Percentiles rank a stretch among this genome's conserved stretches.
Evolutionary conservation across 2,329 filamentous ascomycete genomes (phyloP).

Genomic region (Trichocomaceae sp.): DNA sequence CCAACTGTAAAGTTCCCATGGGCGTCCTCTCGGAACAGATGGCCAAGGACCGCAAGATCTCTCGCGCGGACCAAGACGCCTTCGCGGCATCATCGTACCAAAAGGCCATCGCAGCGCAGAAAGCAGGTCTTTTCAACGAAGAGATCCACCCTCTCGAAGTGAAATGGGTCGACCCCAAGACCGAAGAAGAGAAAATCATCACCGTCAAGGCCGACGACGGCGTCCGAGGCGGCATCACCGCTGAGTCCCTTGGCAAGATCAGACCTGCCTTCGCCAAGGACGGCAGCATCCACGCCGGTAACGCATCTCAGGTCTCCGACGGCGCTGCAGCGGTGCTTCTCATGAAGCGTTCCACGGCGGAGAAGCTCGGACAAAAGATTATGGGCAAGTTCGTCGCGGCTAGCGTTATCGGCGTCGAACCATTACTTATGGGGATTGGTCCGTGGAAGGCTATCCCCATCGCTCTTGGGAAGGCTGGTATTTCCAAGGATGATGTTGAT

Average conservation of each 20-base stretch:
- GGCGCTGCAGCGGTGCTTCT: slow-evolving; percentile 90
- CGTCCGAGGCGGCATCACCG: slow-evolving; percentile 75
- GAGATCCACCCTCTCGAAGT: slow-evolving; percentile 85
- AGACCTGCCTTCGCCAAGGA: slow-evolving; percentile 83
- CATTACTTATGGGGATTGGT: slow-evolving; percentile 90
- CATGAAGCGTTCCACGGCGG: slow-evolving; percentile 89
- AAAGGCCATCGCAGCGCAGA: slow-evolving; percentile 79
- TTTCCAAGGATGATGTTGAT: slow-evolving; percentile 84
- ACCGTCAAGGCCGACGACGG: slow-evolving; percentile 83
- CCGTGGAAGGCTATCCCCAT: slow-evolving; percentile 95
- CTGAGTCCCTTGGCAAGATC: slow-evolving; percentile 85
- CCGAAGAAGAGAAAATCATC: slow-evolving; percentile 74
- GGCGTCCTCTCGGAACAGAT: slow-evolving; percentile 88
- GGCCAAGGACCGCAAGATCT: slow-evolving; percentile 75
- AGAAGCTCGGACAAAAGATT: slow-evolving; percentile 79
- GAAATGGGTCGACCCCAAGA: slow-evolving; percentile 85
- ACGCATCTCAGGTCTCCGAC: slow-evolving; percentile 91
- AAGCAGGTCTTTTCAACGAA: slow-evolving; percentile 81
- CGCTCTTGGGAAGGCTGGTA: slow-evolving; percentile 78
- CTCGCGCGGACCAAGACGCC: slow-evolving; percentile 70
- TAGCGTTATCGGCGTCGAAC: slow-evolving; percentile 79
- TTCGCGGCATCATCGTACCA: slow-evolving; percentile 92
- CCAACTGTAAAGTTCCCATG: slow-evolving; percentile 98
- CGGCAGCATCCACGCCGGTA: slow-evolving; percentile 91
- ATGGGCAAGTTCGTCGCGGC: slow-evolving; percentile 87